Base-by-base conservation (phyloP, 23 red algal genomes). In the Rhodosorus marinus region DNA sequence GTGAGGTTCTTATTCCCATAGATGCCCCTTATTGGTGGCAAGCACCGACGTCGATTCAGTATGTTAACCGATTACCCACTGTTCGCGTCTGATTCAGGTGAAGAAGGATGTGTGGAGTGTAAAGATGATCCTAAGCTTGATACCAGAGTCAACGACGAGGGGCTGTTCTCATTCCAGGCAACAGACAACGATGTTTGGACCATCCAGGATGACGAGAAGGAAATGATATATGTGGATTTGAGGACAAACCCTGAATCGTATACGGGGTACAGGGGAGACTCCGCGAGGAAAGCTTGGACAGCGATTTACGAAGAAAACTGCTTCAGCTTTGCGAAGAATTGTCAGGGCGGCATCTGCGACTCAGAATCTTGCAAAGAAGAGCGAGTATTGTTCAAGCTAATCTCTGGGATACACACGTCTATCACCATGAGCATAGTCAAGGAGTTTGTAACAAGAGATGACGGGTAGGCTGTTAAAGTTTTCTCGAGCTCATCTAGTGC, bases 261-360 rank as follows among this genome's bases (percentile, higher is more conserved):
- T 55, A 98, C 90, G 7, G 90, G 90, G 20, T 98, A 85, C 46
- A 40, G 64, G 8, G 90, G 90, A 9, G 46, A 48, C 9, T 50
- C 38, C 28, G 64, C 83, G 27, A 43, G 53, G 30, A 60, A 72
- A 24, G 55, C 86, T 8, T 98, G 90, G 90, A 30, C 66, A 15
- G 90, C 79, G 5, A 76, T 98, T 30, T 98, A 98, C 33, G 54
- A 71, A 29, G 90, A 98, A 54, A 98, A 98, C 59, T 98, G 90
- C 45, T 85, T 98, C 63, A 52, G 50, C 14, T 80, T 61, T 19
- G 35, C 6, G 17, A 38, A 19, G 11, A 36, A 49, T 2, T 61
- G 57, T 35, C 2, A 31, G 1, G 11, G 11, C 11, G 38, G 38
- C 11, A 17, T 43, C 11, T 43, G 38, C 38, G 17, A 11, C 11